Conservation (phyloP, 2,329 filamentous ascomycete genomes). For the Colletotrichum salicis region DNA sequence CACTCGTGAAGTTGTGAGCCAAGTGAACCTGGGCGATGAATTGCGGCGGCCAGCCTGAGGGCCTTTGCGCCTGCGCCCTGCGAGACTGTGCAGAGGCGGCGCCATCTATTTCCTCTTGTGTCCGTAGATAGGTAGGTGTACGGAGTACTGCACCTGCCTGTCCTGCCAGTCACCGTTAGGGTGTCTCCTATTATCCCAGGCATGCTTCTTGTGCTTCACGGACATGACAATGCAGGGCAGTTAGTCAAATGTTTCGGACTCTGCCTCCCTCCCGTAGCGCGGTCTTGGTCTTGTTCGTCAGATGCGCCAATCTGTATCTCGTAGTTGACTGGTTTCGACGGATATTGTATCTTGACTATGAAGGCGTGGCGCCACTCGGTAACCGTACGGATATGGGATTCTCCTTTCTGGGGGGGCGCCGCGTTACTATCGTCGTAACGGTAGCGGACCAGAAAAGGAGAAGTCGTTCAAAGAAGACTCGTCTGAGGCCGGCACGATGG, state of each 20-base stretch:
- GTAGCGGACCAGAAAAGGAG: slow-evolving; percentile 6
- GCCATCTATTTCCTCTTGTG: neutral
- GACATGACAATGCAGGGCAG: neutral
- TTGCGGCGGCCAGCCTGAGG: neutral
- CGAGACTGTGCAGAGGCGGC: neutral
- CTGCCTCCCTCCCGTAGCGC: slow-evolving; percentile 1
- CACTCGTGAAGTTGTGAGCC: neutral
- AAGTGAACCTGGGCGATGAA: neutral
- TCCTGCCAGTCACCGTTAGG: slow-evolving; percentile 21
- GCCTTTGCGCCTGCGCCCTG: neutral
- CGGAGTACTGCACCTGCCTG: neutral
- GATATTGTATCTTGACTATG: neutral
- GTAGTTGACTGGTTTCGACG: neutral
- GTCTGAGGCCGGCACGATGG: slow-evolving; percentile 26
- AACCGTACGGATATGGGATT: neutral
- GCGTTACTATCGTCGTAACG: slow-evolving; percentile 1
- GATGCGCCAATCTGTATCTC: slow-evolving; percentile 3
- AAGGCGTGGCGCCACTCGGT: slow-evolving; percentile 10
- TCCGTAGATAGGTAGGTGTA: neutral
- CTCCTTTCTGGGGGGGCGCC: neutral
- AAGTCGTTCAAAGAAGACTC: slow-evolving; percentile 36
- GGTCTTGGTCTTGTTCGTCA: slow-evolving; percentile 10
- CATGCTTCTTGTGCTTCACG: slow-evolving; percentile 17
- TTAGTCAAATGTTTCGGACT: slow-evolving; percentile 17
- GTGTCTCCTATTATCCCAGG: neutral